Evolutionary conservation across 2,329 filamentous ascomycete species (phyloP).

Genomic region (Didymella sp.): DNA sequence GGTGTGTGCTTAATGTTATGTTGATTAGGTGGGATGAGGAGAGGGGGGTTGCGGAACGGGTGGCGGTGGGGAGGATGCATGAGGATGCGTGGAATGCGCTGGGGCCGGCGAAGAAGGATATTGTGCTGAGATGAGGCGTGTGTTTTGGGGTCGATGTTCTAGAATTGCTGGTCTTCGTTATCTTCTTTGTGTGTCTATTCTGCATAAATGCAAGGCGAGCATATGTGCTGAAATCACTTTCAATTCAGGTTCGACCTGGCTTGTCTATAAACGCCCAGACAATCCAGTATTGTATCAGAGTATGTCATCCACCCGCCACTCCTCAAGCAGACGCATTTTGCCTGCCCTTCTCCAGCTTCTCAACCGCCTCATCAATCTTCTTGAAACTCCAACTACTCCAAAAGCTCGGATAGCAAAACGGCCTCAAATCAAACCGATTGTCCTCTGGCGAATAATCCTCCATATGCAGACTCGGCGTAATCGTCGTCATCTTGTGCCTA

Average conservation of each 20-base stretch:
- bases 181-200: background rate
- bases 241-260: no score
- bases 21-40: constrained; percentile 40
- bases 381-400: constrained; percentile 47
- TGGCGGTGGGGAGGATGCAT: constrained; percentile 44
- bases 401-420: constrained; percentile 54
- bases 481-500: constrained; percentile 35
- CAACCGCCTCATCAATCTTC: constrained; percentile 48
- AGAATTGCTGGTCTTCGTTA: background rate
- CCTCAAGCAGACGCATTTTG: background rate
- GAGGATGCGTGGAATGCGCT: constrained; percentile 39
- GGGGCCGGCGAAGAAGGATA: constrained; percentile 31
- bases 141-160: background rate
- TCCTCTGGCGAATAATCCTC: constrained; percentile 63
- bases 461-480: constrained; percentile 45
- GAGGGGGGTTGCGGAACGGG: constrained; percentile 29
- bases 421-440: constrained; percentile 62
- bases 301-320: background rate
- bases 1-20: constrained; percentile 47
- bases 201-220: background rate
- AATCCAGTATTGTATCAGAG: no score
- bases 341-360: constrained; percentile 33
- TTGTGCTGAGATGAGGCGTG: constrained; percentile 32
- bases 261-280: no score
- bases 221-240: no score